Evolutionary conservation across 2,329 filamentous ascomycete genomes (phyloP), one percentile per base, ranked within the genome.

Genomic region (Colletotrichum brevisporum): DNA sequence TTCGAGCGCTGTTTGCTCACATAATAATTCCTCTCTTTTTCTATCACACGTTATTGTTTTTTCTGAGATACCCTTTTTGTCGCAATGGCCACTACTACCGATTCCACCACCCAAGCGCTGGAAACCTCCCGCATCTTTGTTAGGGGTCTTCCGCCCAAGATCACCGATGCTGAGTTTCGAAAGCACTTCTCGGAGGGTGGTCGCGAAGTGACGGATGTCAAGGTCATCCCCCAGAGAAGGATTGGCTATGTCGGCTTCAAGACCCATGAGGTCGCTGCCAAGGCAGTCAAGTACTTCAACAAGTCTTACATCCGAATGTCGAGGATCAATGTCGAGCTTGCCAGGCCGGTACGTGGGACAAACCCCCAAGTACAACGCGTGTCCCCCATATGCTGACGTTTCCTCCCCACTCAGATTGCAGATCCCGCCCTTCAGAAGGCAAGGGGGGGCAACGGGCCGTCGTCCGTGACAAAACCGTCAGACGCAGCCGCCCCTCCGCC

Each of bases 181-280:
- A 94, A 93, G 78, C 95, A 98, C 83, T 99, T 99, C 81, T 89
- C 92, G 69, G 87, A 83, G 48, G 83, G 89, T 75, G 91, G 91
- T 71, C 89, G 89, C 71, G 85, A 92, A 72, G 89, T 98, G 77
- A 98, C 95, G 61, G 96, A 99, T 83, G 89, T 94, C 45, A 97
- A 97, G 86, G 89, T 98, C 78, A 93, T 98, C 77, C 89, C 94
- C 6, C 91, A 94, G 76, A 90, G 96, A 76, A 90, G 95, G 74
- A 98, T 99, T 81, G 96, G 95, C 75, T 99, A 97, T 86, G 90
- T 99, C 69, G 96, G 96, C 71, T 98, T 95, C 86, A 95, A 93
- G 82, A 93, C 89, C 59, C 84, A 92, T 15, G 90, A 95, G 71
- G 92, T 94, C 78, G 96, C 96, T 65, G 85, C 89, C 66, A 89